Base-by-base conservation (phyloP, 78 protist genomes). In the Anaeramoeba flamelloides region DNA sequence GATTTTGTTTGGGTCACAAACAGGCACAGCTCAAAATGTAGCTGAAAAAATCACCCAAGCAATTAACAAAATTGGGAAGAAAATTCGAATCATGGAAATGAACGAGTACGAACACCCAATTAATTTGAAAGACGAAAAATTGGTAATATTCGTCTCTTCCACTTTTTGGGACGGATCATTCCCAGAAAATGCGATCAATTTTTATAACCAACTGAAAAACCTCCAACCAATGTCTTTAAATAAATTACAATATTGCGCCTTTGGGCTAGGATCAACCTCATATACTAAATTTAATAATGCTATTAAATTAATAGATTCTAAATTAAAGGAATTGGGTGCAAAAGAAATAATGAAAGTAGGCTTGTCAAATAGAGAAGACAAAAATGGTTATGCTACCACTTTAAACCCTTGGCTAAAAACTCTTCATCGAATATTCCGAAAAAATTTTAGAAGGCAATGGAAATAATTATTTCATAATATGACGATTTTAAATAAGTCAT, bases 111-210 rank as follows among this genome's bases (percentile, higher is more conserved):
- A 75, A 39, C 8, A 8, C 37, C 53, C 75, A 36, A 76, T 2
- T 31, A 79, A 65, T 4, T 8, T 83, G 4, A 30, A 3, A 22
- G 0, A 2, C 36, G 31, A 75, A 33, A 3, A 31, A 3, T 22
- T 38, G 2, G 76, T 83, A 34, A 38, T 83, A 34, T 31, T 77
- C 30, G 75, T 78, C 2, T 40, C 86, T 8, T 78, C 79, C n/a
- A 83, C 86, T 26, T 83, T 77, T 76, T 80, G 86, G 36, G 31
- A 36, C 39, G 86, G 86, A 30, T 80, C 78, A 36, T 38, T 40
- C 2, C 82, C 83, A 41, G 86, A 37, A 38, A 78, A 36, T 39
- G 86, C 79, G 17, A 33, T 33, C 2, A 31, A n/a, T 36, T 2
- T 83, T 32, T 83, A n/a, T 41, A n/a, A 78, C n/a, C 34, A 22